A percentile compares a stretch with the other conserved stretches of the same genome.
These are phyloP conservation scores for Leishmania braziliensis DNA, from an alignment of 208 protist species.

Conservation along the genomic window DNA sequence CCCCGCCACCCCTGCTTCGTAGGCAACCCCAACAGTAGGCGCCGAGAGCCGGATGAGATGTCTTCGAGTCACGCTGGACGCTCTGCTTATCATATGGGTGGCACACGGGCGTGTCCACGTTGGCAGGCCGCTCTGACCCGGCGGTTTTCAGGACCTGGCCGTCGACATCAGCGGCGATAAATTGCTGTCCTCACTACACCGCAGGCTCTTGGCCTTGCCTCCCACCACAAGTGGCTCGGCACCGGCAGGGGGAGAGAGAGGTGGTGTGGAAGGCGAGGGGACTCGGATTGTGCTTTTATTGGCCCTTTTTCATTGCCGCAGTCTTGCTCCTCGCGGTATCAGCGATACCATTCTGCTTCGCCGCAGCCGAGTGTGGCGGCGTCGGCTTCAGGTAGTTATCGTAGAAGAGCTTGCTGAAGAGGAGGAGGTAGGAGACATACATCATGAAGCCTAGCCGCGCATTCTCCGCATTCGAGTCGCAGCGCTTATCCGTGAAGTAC, in stretches of 20 bases:
- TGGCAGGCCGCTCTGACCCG: neutral
- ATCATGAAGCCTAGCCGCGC: constrained; percentile 64
- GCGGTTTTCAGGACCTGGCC: no score
- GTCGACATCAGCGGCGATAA: neutral
- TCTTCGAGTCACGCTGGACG: no score
- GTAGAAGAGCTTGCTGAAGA: constrained; percentile 85
- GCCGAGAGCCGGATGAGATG: no score
- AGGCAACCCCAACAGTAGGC: no score
- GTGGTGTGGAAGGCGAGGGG: neutral
- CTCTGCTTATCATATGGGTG: no score
- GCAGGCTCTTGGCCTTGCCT: neutral
- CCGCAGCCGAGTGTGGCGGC: neutral
- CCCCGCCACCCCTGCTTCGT: no score
- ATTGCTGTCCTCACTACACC: neutral
- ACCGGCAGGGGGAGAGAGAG: neutral
- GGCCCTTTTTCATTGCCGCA: constrained; percentile 1
- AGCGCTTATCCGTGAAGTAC: constrained; percentile 57
- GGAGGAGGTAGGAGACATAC: constrained; percentile 87
- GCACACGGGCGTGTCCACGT: no score
- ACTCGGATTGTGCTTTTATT: neutral
- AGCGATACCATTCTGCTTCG: constrained; percentile 18
- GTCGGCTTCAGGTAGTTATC: constrained; percentile 69
- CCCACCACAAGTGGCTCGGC: neutral
- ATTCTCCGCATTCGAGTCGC: constrained; percentile 47
- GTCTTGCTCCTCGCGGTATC: constrained; percentile 4